Evolutionary conservation across 129 eudicot species (phyloP), one percentile per base, ranked within the genome.

Genomic region (Escallonia rubra): DNA sequence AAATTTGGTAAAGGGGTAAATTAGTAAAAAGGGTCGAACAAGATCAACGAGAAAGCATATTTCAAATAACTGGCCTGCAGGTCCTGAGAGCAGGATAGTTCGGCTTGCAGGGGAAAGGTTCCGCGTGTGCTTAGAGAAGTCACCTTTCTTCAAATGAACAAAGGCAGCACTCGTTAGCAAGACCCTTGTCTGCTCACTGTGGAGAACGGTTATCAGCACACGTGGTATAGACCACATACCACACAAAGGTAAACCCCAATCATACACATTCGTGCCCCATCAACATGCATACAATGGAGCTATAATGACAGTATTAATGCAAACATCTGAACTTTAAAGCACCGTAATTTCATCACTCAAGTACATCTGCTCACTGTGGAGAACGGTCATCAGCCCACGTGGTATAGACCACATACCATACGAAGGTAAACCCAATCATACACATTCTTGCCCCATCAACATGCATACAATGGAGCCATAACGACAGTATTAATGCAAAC

Each of bases 31-130:
- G 44, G 41, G 2, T 16, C 11, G 58, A 41, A 11, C 10, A 34
- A 62, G 7, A 51, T 50, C 3, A 68, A 41, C 65, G 63, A 8
- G 59, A 66, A 48, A 49, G 5, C 57, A 40, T 1, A 51, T 74
- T 45, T 12, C 9, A 15, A 38, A 65, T 5, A 60, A 76, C 76
- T 14, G 60, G 88, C 98, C 98, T 39, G 96, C 83, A 13, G 98
- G 95, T 39, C 98, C 98, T 66, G 98, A 89, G 40, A 92, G 81
- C 83, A 92, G 84, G 59, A 92, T 92, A 67, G 98, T 85, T 74
- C 91, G 95, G 64, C 98, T 92, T 46, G 98, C 96, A 3, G 98
- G 98, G 73, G 93, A 69, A 16, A 91, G 97, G 74, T 91, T 91
- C 68, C 97, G 76, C n/a, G 88, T 91, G 77, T 92, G 89, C 84